A percentile compares a stretch with the other conserved stretches of the same genome.
These are phyloP conservation scores for Suillus bovinus DNA, from an alignment of 768 basidiomycete species.

Conservation along the genomic window DNA sequence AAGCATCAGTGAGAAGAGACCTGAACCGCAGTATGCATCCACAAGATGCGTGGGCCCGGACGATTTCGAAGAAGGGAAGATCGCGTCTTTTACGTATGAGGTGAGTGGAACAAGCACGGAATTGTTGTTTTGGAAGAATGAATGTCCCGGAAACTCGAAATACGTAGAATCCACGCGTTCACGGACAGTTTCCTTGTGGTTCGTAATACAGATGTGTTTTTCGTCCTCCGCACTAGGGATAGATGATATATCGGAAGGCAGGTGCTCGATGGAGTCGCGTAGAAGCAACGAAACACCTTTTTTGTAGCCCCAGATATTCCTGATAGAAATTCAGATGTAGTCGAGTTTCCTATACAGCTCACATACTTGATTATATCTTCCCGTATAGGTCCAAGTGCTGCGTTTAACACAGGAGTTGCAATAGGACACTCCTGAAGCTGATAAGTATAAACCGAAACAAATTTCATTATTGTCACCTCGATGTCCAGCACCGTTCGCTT, in stretches of 20 bases:
- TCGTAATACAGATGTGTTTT: slow-evolving; percentile 78
- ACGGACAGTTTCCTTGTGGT: slow-evolving; percentile 78
- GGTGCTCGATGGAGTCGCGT: slow-evolving; percentile 69
- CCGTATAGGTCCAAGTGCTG: slow-evolving; percentile 60
- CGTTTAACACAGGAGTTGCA: slow-evolving; percentile 78
- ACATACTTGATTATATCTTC: slow-evolving; percentile 67
- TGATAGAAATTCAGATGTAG: slow-evolving; percentile 31
- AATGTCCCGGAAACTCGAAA: slow-evolving; percentile 84
- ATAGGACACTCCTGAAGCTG: slow-evolving; percentile 82
- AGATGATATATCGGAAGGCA: slow-evolving; percentile 18
- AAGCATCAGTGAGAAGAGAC: slow-evolving; percentile 85
- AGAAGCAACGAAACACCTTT: slow-evolving; percentile 88
- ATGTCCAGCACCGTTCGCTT: slow-evolving; percentile 82
- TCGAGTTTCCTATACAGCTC: neutral
- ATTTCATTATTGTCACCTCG: slow-evolving; percentile 53
- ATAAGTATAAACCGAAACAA: neutral
- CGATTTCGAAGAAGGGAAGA: slow-evolving; percentile 42
- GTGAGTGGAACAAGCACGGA: slow-evolving; percentile 83
- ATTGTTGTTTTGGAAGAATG: slow-evolving; percentile 99
- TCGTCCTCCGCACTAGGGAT: slow-evolving; percentile 41
- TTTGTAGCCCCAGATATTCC: slow-evolving; percentile 79
- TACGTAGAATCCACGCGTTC: slow-evolving; percentile 79
- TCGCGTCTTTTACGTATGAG: slow-evolving; percentile 76
- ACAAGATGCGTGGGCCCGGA: slow-evolving; percentile 77
- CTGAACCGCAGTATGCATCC: slow-evolving; percentile 92